Conservation (phyloP, 2,329 filamentous ascomycete genomes). For the Ophiognomonia clavigignenti-juglandacearum region DNA sequence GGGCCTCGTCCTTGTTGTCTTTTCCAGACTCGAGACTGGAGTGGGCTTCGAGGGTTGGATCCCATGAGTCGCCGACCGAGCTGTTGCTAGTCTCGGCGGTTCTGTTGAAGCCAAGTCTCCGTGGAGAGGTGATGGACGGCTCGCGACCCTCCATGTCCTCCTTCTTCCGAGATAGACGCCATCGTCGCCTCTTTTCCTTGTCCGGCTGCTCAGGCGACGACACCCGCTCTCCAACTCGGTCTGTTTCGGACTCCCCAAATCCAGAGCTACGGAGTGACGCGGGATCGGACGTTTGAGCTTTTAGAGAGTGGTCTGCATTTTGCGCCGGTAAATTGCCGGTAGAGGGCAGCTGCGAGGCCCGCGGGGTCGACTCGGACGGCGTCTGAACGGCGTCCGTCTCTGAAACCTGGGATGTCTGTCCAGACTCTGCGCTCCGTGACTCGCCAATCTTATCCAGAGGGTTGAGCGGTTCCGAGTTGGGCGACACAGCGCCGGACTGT, state of each 20-base stretch:
- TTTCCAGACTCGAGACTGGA: slow-evolving; percentile 30
- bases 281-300: slow-evolving; percentile 67
- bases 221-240: slow-evolving; percentile 60
- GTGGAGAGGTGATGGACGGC: slow-evolving; percentile 34
- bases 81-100: slow-evolving; percentile 63
- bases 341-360: slow-evolving; percentile 40
- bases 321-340: slow-evolving; percentile 36
- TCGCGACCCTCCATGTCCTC: slow-evolving; percentile 40
- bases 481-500: slow-evolving; percentile 41
- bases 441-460: slow-evolving; percentile 35
- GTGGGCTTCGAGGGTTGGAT: slow-evolving; percentile 38
- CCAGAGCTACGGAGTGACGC: slow-evolving; percentile 71
- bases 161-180: slow-evolving; percentile 66
- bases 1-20: slow-evolving; percentile 43
- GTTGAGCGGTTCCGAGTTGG: slow-evolving; percentile 39
- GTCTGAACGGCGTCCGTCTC: slow-evolving; percentile 22
- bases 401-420: slow-evolving; percentile 15
- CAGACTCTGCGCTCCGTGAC: slow-evolving; percentile 4
- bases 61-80: slow-evolving; percentile 54
- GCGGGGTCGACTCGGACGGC: slow-evolving; percentile 42
- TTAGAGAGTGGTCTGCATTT: slow-evolving; percentile 46
- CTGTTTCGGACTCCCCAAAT: slow-evolving; percentile 78
- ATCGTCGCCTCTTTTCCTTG: slow-evolving; percentile 65
- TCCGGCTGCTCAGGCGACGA: slow-evolving; percentile 42
- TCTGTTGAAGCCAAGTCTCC: slow-evolving; percentile 51